These are phyloP conservation scores for Primulina huaijiensis DNA, from an alignment of 257 asterid genomes.

Conservation along the genomic window DNA sequence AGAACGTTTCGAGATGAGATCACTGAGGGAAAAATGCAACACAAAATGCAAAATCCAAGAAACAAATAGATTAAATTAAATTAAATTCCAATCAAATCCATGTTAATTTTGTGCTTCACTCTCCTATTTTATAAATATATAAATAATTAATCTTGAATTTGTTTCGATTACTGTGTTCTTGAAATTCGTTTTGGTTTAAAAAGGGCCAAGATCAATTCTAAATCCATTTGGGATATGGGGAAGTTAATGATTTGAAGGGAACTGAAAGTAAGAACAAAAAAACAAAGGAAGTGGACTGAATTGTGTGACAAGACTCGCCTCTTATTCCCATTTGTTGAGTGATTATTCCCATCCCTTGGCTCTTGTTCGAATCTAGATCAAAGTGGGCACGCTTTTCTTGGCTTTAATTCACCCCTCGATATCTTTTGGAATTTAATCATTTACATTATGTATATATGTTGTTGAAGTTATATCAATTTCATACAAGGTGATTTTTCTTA, in stretches of 20 bases:
- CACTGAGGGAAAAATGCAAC: background rate
- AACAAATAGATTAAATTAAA: background rate
- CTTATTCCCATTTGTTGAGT: slow-evolving; percentile 7
- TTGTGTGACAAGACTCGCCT: background rate
- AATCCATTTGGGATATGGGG: no score
- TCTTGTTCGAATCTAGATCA: background rate
- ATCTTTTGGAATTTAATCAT: background rate
- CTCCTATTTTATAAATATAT: no score
- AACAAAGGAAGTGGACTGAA: background rate
- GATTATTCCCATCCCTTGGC: slow-evolving; percentile 4
- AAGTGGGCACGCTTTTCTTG: background rate
- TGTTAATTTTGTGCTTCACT: background rate
- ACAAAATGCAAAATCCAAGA: slow-evolving; percentile 3
- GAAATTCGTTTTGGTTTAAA: no score
- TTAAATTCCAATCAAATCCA: background rate
- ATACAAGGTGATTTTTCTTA: no score
- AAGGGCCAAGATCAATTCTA: background rate
- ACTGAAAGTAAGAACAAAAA: slow-evolving; percentile 24
- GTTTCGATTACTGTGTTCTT: background rate
- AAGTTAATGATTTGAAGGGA: background rate
- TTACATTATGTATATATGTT: no score
- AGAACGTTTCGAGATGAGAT: background rate
- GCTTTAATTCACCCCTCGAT: background rate
- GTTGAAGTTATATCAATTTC: no score
- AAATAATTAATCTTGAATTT: background rate